These are phyloP conservation scores for Coemansia sp. DNA, from an alignment of 192 early-diverging fungal genomes.

Conservation along the genomic window DNA sequence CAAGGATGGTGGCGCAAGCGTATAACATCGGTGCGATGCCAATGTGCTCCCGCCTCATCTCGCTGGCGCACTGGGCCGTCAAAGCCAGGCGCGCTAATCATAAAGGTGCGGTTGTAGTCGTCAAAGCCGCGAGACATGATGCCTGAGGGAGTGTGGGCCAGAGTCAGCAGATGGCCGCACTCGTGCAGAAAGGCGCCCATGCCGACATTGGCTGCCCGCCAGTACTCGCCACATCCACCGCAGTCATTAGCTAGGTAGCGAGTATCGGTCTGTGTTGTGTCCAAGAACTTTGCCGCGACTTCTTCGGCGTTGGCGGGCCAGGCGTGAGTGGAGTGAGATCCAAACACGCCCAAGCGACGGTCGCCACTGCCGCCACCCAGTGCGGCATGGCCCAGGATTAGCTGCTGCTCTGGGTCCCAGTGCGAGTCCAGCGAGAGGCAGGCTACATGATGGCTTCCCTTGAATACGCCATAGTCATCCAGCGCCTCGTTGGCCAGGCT, in stretches of 20 bases:
- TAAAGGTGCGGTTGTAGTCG: conserved; percentile 67
- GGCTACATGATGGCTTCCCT: conserved; percentile 50
- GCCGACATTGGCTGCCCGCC: conserved; percentile 65
- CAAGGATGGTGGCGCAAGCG: conserved; percentile 61
- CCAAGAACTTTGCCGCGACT: conserved; percentile 56
- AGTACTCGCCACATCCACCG: conserved; percentile 60
- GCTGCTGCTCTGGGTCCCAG: conserved; percentile 55
- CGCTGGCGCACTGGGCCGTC: conserved; percentile 51
- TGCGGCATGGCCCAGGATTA: conserved; percentile 63
- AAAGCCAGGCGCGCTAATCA: conserved; percentile 57
- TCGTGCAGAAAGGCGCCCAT: conserved; percentile 76
- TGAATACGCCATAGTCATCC: conserved; percentile 50
- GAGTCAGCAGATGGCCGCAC: conserved; percentile 63
- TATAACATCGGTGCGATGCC: conserved; percentile 63
- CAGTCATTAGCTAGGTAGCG: conserved; percentile 60
- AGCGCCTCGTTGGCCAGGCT: conserved; percentile 55
- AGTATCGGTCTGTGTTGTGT: conserved; percentile 60
- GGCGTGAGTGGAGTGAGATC: conserved; percentile 63
- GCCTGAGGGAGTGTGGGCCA: conserved; percentile 60
- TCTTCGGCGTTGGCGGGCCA: conserved; percentile 66
- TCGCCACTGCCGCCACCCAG: conserved; percentile 60
- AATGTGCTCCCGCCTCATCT: conserved; percentile 64
- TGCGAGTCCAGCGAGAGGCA: conserved; percentile 61
- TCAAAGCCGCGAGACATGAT: conserved; percentile 68
- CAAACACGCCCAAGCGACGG: conserved; percentile 64